Percentiles rank a stretch among this genome's conserved stretches.
These are phyloP conservation scores for Didymella glomerata DNA, from an alignment of 2,329 filamentous ascomycete genomes.

Conservation along the genomic window DNA sequence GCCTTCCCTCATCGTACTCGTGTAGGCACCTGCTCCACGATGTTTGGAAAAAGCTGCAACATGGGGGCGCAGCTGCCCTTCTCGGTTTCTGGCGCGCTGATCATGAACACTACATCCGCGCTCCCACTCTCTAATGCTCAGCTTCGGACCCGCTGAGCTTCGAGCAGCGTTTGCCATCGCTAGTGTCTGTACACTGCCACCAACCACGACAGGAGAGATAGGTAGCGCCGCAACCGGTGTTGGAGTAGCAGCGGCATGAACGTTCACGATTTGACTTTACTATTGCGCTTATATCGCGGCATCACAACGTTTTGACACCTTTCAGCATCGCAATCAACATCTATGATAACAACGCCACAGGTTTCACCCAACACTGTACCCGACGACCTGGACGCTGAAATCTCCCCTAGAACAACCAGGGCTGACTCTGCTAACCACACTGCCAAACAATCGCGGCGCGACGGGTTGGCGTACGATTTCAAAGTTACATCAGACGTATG, in stretches of 20 bases:
- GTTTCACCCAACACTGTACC: background rate
- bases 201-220: too few relatives aligned
- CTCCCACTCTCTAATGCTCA: too few relatives aligned
- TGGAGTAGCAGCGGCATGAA: too few relatives aligned
- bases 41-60: background rate
- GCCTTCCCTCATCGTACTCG: background rate
- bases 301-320: too few relatives aligned
- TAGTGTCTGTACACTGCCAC: too few relatives aligned
- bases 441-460: background rate
- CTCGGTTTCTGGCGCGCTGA: background rate
- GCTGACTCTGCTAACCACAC: background rate
- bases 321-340: background rate
- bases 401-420: too few relatives aligned
- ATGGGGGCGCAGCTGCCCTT: background rate
- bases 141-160: too few relatives aligned
- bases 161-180: too few relatives aligned
- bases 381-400: background rate
- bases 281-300: too few relatives aligned
- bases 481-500: background rate
- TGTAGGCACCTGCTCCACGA: background rate
- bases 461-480: conserved; percentile 2
- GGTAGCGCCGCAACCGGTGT: too few relatives aligned
- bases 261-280: too few relatives aligned
- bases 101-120: background rate
- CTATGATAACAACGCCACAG: background rate